These are phyloP conservation scores for Rutstroemia sp. DNA, from an alignment of 2,329 filamentous ascomycete genomes.

Conservation along the genomic window DNA sequence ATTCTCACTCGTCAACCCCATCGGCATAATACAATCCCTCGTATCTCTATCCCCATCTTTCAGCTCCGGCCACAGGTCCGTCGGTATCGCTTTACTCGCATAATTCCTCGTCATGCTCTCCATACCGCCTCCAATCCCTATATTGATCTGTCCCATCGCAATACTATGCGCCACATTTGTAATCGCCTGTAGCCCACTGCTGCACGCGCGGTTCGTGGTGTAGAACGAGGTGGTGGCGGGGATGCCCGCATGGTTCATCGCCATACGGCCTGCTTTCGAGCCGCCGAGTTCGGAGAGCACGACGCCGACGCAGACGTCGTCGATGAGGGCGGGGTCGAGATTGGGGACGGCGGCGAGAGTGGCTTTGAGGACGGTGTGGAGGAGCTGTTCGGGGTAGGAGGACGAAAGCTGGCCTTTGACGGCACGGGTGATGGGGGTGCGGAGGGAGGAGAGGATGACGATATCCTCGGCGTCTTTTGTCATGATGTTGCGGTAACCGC, in stretches of 20 bases:
- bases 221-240: conserved; percentile 67
- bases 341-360: conserved; percentile 66
- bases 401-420: conserved; percentile 81
- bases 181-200: conserved; percentile 70
- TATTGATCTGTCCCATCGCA: conserved; percentile 61
- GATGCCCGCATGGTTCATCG: conserved; percentile 75
- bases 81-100: conserved; percentile 74
- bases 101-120: conserved; percentile 97
- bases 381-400: conserved; percentile 84
- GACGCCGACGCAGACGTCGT: conserved; percentile 81
- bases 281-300: conserved; percentile 89
- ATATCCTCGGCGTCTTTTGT: conserved; percentile 73
- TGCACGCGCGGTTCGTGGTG: conserved; percentile 85
- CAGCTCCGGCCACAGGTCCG: conserved; percentile 69
- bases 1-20: conserved; percentile 88
- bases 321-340: conserved; percentile 59
- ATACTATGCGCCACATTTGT: conserved; percentile 69
- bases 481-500: conserved; percentile 65
- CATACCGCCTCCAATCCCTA: conserved; percentile 82
- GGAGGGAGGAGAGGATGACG: conserved; percentile 83
- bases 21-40: conserved; percentile 84
- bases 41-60: conserved; percentile 60
- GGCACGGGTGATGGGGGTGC: conserved; percentile 77
- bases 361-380: conserved; percentile 57
- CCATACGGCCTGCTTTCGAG: conserved; percentile 85